Evolutionary conservation across 2,329 filamentous ascomycete genomes (phyloP).

Genomic region (Diaporthe citrichinensis): DNA sequence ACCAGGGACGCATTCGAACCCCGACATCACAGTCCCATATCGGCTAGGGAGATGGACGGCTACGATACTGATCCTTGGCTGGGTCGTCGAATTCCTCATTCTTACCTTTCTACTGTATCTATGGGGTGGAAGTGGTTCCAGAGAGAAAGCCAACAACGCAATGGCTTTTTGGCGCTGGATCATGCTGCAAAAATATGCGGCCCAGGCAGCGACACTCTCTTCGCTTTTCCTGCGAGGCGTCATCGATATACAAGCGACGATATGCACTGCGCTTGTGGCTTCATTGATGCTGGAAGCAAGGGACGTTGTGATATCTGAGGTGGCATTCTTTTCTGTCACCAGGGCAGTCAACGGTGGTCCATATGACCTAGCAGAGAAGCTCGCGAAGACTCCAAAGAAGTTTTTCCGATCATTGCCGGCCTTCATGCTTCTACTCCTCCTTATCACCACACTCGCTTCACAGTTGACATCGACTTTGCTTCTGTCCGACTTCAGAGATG

Average conservation of each 20-base stretch:
- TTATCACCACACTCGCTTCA: not conserved
- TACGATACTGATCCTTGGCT: not conserved
- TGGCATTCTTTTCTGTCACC: not conserved
- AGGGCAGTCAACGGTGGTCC: slow-evolving; percentile 5
- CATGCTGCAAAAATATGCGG: not conserved
- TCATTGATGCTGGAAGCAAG: not conserved
- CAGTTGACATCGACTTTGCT: slow-evolving; percentile 2
- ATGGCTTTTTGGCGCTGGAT: not conserved
- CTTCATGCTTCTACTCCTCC: not conserved
- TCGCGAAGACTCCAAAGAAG: not conserved
- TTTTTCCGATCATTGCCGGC: not conserved
- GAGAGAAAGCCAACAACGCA: not conserved
- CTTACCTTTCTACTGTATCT: not conserved
- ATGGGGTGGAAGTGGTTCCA: not conserved
- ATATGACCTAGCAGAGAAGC: not conserved
- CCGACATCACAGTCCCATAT: not conserved
- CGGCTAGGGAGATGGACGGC: not conserved
- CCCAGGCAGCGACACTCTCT: not conserved
- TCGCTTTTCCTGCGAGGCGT: not conserved
- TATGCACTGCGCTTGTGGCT: not conserved
- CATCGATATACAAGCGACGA: not conserved
- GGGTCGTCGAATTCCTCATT: not conserved
- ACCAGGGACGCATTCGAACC: not conserved
- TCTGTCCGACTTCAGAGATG: not conserved
- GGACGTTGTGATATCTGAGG: not conserved